Percentiles rank a stretch among this genome's conserved stretches.
These are phyloP conservation scores for Mycena filopes DNA, from an alignment of 768 basidiomycete species.

Conservation along the genomic window DNA sequence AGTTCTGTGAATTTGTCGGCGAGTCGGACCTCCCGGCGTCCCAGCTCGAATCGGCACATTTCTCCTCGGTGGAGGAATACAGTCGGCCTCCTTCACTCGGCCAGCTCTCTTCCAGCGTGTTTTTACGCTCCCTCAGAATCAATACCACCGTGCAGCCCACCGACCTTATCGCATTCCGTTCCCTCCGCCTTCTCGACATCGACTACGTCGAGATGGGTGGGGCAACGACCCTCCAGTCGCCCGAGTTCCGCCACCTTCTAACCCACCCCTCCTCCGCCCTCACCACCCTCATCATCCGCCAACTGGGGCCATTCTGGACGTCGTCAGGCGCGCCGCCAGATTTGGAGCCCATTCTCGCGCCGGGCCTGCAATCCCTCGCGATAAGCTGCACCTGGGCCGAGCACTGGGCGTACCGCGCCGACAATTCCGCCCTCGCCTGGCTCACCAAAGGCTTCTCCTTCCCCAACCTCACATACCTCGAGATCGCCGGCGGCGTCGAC, in stretches of 20 bases:
- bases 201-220: too few relatives aligned
- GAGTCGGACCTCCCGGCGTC: neutral
- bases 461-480: constrained; percentile 18
- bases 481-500: constrained; percentile 4
- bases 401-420: neutral
- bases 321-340: too few relatives aligned
- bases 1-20: constrained; percentile 2
- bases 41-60: neutral
- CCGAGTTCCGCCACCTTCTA: too few relatives aligned
- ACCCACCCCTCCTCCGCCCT: neutral
- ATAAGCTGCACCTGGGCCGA: neutral
- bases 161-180: neutral
- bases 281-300: constrained; percentile 4
- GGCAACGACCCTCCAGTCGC: too few relatives aligned
- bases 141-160: neutral
- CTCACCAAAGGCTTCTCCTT: neutral
- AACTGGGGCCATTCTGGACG: neutral
- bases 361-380: constrained; percentile 2
- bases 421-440: neutral
- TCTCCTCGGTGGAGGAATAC: neutral
- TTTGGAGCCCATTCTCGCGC: neutral
- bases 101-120: neutral
- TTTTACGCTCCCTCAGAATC: neutral
- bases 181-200: neutral
- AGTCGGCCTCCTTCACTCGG: neutral